Evolutionary conservation across 2,329 filamentous ascomycete species (phyloP), one percentile per base, ranked within the genome.

Genomic region (Aspergillus novoparasiticus): DNA sequence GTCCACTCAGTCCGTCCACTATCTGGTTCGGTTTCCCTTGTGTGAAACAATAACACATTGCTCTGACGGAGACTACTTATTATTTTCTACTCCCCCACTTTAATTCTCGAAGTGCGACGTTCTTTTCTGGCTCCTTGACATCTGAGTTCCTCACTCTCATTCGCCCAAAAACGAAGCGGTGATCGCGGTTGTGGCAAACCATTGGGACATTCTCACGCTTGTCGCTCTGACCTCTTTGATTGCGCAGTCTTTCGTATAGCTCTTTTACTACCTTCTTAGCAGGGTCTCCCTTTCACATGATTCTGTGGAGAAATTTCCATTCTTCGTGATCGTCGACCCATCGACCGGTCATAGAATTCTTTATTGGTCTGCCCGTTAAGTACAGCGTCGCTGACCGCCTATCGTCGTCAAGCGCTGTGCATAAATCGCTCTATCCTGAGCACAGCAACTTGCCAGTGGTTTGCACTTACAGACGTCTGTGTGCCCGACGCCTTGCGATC

Each of bases 401-500:
- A 57, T 66, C 60, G 23, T 51, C 53, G 28, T 43, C 58, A 50
- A 26, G 26, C 26, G 30, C 53, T 41, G 64, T 59, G 58, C 54
- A 43, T 58, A 59, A 50, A 23, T 39, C 51, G 16, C 39, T 41
- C 16, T 19, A 41, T 41, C 36, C 39, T 19, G 19, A 41, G 39
- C 39, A n/a, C 39, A 41, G 19, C 12, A 36, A 28, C 51, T 55
- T 34, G 28, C 54, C 55, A 55, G 54, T 48, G 57, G 58, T 61
- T 61, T 54, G 56, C 30, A 56, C 60, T 54, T 23, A 55, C 57
- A 45, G 30, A 59, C 60, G 63, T 64, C 61, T 70, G 67, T 61
- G 68, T 69, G 68, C 69, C 67, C 69, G 64, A 71, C 68, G 67
- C 65, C 63, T 59, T 66, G 58, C 57, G 60, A 67, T 68, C 61